A percentile compares a stretch with the other conserved stretches of the same genome.
phyloP scores from a whole-genome alignment of 1,284 basidiomycete species.

The Naganishia albida region DNA sequence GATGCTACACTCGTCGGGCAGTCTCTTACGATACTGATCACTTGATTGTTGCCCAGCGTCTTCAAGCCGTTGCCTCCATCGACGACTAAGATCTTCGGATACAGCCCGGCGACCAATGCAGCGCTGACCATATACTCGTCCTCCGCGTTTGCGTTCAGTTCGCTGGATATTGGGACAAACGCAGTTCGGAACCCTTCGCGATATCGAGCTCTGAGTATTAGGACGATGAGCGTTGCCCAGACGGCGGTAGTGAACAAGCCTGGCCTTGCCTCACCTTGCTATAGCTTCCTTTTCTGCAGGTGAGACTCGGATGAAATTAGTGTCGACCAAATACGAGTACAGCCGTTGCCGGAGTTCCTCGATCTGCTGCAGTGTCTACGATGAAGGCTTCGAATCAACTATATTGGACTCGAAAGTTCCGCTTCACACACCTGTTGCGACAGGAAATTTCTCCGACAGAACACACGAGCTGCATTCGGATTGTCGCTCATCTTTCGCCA shows the following conservation, averaged over 20 bases:
- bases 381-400: background rate
- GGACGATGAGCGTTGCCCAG: background rate
- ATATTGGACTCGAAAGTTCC: no score
- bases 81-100: constrained; percentile 82
- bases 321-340: constrained; percentile 80
- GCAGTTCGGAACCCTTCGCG: constrained; percentile 67
- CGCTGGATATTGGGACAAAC: constrained; percentile 73
- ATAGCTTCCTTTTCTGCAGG: constrained; percentile 69
- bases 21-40: constrained; percentile 56
- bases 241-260: no score
- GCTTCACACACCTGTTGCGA: constrained; percentile 69
- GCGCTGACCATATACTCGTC: constrained; percentile 70
- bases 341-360: constrained; percentile 96
- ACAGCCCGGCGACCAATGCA: constrained; percentile 82
- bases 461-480: constrained; percentile 63
- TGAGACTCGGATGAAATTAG: constrained; percentile 76
- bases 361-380: constrained; percentile 87
- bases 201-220: constrained; percentile 66
- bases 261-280: constrained; percentile 59
- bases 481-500: constrained; percentile 80
- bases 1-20: background rate
- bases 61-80: constrained; percentile 65
- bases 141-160: constrained; percentile 69
- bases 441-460: constrained; percentile 80
- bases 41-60: constrained; percentile 83